Conservation (phyloP, 73 alveolate genomes). For the Paramecium bursaria region DNA sequence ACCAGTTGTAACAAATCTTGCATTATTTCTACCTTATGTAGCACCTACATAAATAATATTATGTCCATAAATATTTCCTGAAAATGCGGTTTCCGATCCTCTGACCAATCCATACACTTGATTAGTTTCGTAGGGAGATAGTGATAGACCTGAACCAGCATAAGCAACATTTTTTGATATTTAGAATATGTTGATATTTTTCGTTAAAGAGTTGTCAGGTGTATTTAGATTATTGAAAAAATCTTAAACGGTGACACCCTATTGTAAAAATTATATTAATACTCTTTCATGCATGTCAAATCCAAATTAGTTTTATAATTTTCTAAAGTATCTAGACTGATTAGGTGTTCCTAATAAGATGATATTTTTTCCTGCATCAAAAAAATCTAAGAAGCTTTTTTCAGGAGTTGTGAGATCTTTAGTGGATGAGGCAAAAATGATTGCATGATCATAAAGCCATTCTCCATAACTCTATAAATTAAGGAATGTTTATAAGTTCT, state of each 20-base stretch:
- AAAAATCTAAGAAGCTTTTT: slow-evolving; percentile 57
- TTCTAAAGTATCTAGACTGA: slow-evolving; percentile 48
- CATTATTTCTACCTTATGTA: slow-evolving; percentile 71
- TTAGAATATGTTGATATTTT: slow-evolving; percentile 5
- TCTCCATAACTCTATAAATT: slow-evolving; percentile 65
- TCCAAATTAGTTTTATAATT: slow-evolving; percentile 57
- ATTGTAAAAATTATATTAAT: not conserved
- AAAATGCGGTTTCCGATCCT: slow-evolving; percentile 67
- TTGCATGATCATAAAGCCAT: slow-evolving; percentile 64
- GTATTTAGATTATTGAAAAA: slow-evolving; percentile 54
- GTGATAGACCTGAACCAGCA: slow-evolving; percentile 64
- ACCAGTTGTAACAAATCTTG: slow-evolving; percentile 68
- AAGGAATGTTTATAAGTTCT: slow-evolving; percentile 51
- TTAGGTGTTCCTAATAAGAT: slow-evolving; percentile 48
- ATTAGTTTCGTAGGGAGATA: slow-evolving; percentile 67
- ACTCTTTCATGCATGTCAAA: slow-evolving; percentile 67
- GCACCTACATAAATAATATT: slow-evolving; percentile 64
- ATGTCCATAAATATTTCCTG: slow-evolving; percentile 29
- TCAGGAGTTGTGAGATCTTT: slow-evolving; percentile 9
- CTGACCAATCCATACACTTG: slow-evolving; percentile 67
- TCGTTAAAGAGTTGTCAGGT: not conserved
- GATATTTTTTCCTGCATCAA: slow-evolving; percentile 66
- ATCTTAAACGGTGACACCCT: slow-evolving; percentile 64
- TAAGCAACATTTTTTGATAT: slow-evolving; percentile 44
- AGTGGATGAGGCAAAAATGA: slow-evolving; percentile 24